Evolutionary conservation across 306 rosid species (phyloP).

Genomic region (Spatholobus suberectus): DNA sequence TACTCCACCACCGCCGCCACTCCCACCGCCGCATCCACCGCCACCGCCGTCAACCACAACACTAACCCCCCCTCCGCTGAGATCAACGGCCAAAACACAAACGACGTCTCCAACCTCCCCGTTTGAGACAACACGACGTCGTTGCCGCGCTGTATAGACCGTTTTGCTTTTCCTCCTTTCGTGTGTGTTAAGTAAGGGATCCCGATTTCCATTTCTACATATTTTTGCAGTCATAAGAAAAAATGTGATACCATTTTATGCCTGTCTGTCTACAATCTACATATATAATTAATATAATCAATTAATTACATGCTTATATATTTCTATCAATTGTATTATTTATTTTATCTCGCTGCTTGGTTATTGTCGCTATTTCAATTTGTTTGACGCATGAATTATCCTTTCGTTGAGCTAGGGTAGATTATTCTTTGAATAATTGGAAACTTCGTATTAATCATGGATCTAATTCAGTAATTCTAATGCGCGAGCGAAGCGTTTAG

Average conservation of each 20-base stretch:
- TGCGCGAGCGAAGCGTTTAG: constrained; percentile 14
- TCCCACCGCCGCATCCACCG: constrained; percentile 20
- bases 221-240: not conserved
- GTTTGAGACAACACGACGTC: constrained; percentile 49
- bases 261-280: too few species aligned
- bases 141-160: constrained; percentile 40
- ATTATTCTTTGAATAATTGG: not conserved
- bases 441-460: not conserved
- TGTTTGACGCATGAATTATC: not conserved
- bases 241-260: constrained; percentile 29
- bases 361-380: not conserved
- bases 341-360: not conserved
- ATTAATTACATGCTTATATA: not conserved
- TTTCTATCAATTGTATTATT: not conserved
- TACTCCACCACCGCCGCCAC: constrained; percentile 36
- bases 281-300: not conserved
- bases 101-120: constrained; percentile 55
- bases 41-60: constrained; percentile 34
- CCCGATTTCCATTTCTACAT: not conserved
- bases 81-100: constrained; percentile 30
- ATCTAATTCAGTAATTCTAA: constrained; percentile 16
- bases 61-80: not conserved
- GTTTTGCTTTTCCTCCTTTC: constrained; percentile 39
- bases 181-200: constrained; percentile 34
- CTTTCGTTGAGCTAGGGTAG: constrained; percentile 7